phyloP scores from a whole-genome alignment of 305 asterid genomes.

The Fraxinus dipetala region DNA sequence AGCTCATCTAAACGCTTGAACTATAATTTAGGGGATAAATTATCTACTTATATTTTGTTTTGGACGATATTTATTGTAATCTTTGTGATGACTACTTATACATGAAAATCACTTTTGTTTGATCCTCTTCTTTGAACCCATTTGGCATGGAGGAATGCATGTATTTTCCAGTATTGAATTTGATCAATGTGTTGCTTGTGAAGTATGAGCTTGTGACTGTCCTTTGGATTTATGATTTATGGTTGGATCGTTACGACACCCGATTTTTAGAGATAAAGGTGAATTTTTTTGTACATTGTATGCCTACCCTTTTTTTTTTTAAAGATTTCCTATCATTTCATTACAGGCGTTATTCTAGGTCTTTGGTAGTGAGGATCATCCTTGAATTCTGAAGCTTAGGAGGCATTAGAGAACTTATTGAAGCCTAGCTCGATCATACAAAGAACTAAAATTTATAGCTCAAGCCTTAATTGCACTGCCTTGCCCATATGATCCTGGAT shows the following conservation, averaged over 20 bases:
- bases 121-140: background rate
- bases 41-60: background rate
- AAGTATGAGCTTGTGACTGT: background rate
- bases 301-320: background rate
- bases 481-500: background rate
- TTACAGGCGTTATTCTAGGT: background rate
- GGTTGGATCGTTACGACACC: background rate
- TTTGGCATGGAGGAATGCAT: background rate
- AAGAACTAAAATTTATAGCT: background rate
- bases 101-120: background rate
- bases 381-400: background rate
- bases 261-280: background rate
- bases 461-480: background rate
- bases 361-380: background rate
- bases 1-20: background rate
- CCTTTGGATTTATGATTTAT: background rate
- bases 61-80: background rate
- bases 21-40: background rate
- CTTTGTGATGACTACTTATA: background rate
- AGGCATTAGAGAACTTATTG: background rate
- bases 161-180: background rate
- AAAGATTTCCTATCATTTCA: background rate
- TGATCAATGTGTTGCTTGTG: background rate
- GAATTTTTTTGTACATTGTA: background rate
- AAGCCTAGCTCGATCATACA: background rate